phyloP scores from a whole-genome alignment of 108 stramenopile genomes.

The Ochromonas danica region DNA sequence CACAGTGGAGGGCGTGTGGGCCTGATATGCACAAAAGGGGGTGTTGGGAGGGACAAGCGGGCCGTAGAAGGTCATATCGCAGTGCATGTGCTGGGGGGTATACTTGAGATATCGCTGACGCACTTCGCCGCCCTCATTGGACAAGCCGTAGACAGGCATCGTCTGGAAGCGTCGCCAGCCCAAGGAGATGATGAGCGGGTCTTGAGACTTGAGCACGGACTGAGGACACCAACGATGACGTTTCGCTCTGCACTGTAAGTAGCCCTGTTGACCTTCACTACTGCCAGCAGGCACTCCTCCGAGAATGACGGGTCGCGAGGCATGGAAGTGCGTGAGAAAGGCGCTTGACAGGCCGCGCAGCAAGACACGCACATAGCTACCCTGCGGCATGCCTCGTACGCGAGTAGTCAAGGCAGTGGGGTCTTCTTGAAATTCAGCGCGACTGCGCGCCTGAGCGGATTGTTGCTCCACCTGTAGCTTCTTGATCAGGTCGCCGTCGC shows the following conservation, averaged over 20 bases:
- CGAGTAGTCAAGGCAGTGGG: slow-evolving; percentile 72
- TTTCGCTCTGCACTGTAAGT: slow-evolving; percentile 84
- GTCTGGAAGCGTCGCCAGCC: slow-evolving; percentile 82
- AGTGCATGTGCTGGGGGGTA: slow-evolving; percentile 99
- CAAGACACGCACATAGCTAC: slow-evolving; percentile 83
- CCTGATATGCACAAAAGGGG: slow-evolving; percentile 86
- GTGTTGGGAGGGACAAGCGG: slow-evolving; percentile 92
- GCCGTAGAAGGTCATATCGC: slow-evolving; percentile 89
- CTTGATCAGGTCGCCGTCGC: slow-evolving; percentile 71
- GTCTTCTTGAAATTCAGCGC: slow-evolving; percentile 80
- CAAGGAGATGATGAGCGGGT: slow-evolving; percentile 88
- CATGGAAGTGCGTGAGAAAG: slow-evolving; percentile 73
- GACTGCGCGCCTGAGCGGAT: slow-evolving; percentile 74
- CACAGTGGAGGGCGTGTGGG: slow-evolving; percentile 62
- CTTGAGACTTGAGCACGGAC: slow-evolving; percentile 74
- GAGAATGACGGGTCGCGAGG: slow-evolving; percentile 79
- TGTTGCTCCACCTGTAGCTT: slow-evolving; percentile 71
- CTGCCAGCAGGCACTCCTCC: slow-evolving; percentile 81
- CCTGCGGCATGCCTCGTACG: slow-evolving; percentile 86
- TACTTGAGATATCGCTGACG: slow-evolving; percentile 83
- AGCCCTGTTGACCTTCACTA: slow-evolving; percentile 78
- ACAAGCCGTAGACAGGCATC: neutral
- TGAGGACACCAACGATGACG: slow-evolving; percentile 96
- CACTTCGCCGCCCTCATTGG: neutral
- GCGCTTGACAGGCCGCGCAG: slow-evolving; percentile 77